phyloP scores from a whole-genome alignment of 345 rosid species.

The Hevea brasiliensis region DNA sequence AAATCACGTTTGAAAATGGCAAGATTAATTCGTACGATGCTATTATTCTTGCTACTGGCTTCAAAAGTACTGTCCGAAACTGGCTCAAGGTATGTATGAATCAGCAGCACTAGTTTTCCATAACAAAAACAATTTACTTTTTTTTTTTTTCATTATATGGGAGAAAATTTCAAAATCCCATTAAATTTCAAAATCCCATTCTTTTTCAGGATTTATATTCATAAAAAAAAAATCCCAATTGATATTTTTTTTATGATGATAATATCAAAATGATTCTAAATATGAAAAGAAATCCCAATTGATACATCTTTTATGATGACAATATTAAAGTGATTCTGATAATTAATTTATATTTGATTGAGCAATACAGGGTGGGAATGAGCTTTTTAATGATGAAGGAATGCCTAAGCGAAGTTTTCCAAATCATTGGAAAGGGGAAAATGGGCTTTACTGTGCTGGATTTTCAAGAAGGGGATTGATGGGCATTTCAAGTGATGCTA shows the following conservation, averaged over 20 bases:
- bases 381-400: conserved; percentile 42
- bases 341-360: not conserved
- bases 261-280: too few relatives aligned
- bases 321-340: not conserved
- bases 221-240: too few relatives aligned
- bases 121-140: too few relatives aligned
- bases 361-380: conserved; percentile 29
- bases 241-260: too few relatives aligned
- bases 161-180: too few relatives aligned
- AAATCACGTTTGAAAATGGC: conserved; percentile 36
- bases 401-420: conserved; percentile 39
- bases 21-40: conserved; percentile 29
- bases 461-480: conserved; percentile 45
- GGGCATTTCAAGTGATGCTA: conserved; percentile 55
- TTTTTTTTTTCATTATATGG: too few relatives aligned
- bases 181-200: too few relatives aligned
- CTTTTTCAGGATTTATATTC: too few relatives aligned
- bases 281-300: too few relatives aligned
- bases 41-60: conserved; percentile 59
- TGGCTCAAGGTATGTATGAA: conserved; percentile 49
- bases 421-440: conserved; percentile 55
- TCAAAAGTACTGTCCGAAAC: conserved; percentile 39
- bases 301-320: too few relatives aligned
- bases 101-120: too few relatives aligned
- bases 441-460: conserved; percentile 49